Evolutionary conservation across 2,329 filamentous ascomycete species (phyloP).

Genomic region (Ceratocystis ficicola): DNA sequence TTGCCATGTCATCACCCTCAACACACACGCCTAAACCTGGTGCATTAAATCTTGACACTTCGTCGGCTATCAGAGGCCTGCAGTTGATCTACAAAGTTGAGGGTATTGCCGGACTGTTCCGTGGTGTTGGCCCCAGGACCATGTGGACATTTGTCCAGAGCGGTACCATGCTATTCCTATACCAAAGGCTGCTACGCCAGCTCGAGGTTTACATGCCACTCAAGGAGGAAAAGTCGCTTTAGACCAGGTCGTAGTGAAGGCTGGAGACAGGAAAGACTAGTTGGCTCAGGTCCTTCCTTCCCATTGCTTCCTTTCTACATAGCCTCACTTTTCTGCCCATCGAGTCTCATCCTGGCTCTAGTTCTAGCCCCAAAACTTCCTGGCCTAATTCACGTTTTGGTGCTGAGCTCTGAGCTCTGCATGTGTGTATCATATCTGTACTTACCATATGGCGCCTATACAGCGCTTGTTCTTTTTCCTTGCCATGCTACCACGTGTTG

Average conservation of each 20-base stretch:
- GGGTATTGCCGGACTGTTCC: constrained; percentile 80
- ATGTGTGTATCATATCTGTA: constrained; percentile 23
- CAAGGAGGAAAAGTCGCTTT: constrained; percentile 26
- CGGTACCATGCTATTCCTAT: constrained; percentile 90
- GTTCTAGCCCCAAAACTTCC: background rate
- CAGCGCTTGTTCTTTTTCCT: background rate
- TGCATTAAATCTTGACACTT: constrained; percentile 71
- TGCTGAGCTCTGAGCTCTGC: constrained; percentile 12
- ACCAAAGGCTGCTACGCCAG: constrained; percentile 72
- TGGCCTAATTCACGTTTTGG: background rate
- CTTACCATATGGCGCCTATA: constrained; percentile 7
- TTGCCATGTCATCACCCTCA: constrained; percentile 81
- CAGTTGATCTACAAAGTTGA: constrained; percentile 82
- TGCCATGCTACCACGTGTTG: background rate
- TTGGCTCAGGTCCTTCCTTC: too few relatives aligned
- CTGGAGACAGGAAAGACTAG: too few relatives aligned
- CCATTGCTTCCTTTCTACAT: too few relatives aligned
- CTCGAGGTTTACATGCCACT: constrained; percentile 45
- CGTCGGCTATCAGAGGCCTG: constrained; percentile 74
- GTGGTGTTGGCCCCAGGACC: constrained; percentile 80
- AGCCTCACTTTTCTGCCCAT: constrained; percentile 15
- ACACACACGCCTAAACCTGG: constrained; percentile 71
- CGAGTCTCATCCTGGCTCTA: background rate
- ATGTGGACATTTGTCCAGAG: constrained; percentile 98
- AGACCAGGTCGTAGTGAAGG: background rate